Conservation (phyloP, 805 yeast genomes). For the Candida parachauliodes region DNA sequence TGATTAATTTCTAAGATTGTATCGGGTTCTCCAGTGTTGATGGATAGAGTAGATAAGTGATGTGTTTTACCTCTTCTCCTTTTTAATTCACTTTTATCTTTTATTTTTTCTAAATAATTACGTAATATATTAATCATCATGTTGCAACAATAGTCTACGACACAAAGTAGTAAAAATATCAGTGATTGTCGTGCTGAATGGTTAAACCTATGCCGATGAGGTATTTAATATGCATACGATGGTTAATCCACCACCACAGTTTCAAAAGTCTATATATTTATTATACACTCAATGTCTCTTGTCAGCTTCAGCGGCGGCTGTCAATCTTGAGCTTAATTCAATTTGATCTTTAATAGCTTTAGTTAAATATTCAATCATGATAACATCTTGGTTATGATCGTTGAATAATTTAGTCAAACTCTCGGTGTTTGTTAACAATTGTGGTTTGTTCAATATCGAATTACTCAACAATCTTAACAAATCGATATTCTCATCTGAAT, state of each 20-base stretch:
- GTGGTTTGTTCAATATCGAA: constrained; percentile 50
- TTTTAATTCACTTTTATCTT: constrained; percentile 1
- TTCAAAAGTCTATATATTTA: neutral
- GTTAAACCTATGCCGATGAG: neutral
- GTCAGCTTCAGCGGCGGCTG: constrained; percentile 24
- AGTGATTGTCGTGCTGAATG: too few relatives aligned
- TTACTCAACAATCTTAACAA: constrained; percentile 67
- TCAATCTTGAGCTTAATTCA: constrained; percentile 71
- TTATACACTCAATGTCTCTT: constrained; percentile 1
- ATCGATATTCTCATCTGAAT: constrained; percentile 46
- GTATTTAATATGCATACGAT: neutral
- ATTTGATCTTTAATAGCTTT: constrained; percentile 82
- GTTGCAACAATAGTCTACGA: too few relatives aligned
- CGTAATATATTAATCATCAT: too few relatives aligned
- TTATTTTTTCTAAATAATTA: neutral
- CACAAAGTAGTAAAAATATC: too few relatives aligned
- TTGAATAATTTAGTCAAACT: constrained; percentile 59
- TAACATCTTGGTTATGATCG: constrained; percentile 72
- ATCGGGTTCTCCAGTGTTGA: too few relatives aligned
- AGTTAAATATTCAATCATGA: constrained; percentile 78
- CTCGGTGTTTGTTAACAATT: constrained; percentile 46
- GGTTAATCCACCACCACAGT: neutral
- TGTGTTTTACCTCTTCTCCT: constrained; percentile 7
- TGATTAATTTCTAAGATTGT: too few relatives aligned
- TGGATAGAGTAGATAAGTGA: neutral